Evolutionary conservation across 2,329 filamentous ascomycete species (phyloP), one percentile per base, ranked within the genome.

Genomic region (Leptodontidium sp.): DNA sequence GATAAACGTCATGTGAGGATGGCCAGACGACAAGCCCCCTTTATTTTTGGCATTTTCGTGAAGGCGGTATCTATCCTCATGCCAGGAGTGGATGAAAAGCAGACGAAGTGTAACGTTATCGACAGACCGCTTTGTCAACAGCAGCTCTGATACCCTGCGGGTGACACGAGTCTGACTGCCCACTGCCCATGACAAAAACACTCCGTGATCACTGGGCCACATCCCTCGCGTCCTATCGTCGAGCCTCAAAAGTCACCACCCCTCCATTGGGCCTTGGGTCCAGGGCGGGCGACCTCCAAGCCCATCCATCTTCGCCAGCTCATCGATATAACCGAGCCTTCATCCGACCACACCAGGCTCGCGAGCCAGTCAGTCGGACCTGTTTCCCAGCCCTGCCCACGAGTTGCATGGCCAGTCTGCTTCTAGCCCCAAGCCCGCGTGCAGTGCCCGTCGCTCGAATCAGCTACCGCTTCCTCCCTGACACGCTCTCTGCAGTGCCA

Each of bases 81-180:
- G 14, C 4, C 15, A 55, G 14, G 6, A n/a, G 29, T 4, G 29
- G 6, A 32, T 32, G 7, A 24, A 55, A 35, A 35, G 52, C 49
- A 71, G 67, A 50, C 61, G 69, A 58, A 45, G 69, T 67, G 57
- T 40, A 69, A 61, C 40, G 52, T 61, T 40, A 69, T 68, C 38
- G 64, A 17, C 29, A 47, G 26, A 32, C 17, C 2, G 32, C 8
- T 35, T 7, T 29, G 7, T 35, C 11, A 38, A 24, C 55, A 58
- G 17, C 6, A 21, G 17, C 21, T 6, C 61, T 61, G 45, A 58
- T 24, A n/a, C n/a, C 57, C 52, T 61, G 61, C 26, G 38, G 26
- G 32, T 58, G 61, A 67, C 62, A 65, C 68, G 62, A 61, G 40
- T 49, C 45, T 47, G 15, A 21, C 55, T 52, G 38, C 32, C 65